Evolutionary conservation across 768 basidiomycete genomes (phyloP).

Genomic region (Galerina marginata): DNA sequence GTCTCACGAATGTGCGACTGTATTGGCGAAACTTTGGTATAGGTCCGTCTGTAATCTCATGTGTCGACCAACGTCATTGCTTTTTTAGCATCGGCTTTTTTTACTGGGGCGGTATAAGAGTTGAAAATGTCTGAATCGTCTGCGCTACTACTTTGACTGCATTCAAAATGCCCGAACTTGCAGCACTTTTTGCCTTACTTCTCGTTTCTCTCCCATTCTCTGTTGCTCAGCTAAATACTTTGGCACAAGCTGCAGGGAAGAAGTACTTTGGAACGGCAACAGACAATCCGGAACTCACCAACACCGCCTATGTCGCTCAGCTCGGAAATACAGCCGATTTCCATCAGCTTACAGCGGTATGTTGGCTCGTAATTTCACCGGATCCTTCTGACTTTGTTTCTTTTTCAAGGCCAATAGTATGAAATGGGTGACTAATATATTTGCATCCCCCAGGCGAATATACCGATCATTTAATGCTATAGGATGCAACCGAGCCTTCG

Average conservation of each 20-base stretch:
- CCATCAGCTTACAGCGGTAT: constrained; percentile 50
- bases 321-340: constrained; percentile 46
- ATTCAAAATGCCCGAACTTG: not conserved
- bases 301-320: constrained; percentile 44
- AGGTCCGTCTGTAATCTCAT: too few relatives aligned
- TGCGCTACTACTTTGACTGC: too few relatives aligned
- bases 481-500: constrained; percentile 59
- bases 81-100: too few relatives aligned
- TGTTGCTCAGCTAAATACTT: constrained; percentile 10
- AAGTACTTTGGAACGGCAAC: constrained; percentile 58
- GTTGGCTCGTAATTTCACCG: not conserved
- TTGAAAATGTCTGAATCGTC: too few relatives aligned
- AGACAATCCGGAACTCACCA: constrained; percentile 52
- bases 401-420: constrained; percentile 47
- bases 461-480: not conserved
- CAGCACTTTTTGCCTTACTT: not conserved
- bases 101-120: too few relatives aligned
- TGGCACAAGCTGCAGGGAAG: constrained; percentile 48
- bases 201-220: not conserved
- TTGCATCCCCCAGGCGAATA: not conserved
- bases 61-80: too few relatives aligned
- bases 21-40: too few relatives aligned
- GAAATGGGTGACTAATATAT: constrained; percentile 54
- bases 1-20: too few relatives aligned
- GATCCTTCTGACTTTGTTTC: not conserved